These are phyloP conservation scores for Combretum micranthum DNA, from an alignment of 345 rosid genomes.

Conservation along the genomic window DNA sequence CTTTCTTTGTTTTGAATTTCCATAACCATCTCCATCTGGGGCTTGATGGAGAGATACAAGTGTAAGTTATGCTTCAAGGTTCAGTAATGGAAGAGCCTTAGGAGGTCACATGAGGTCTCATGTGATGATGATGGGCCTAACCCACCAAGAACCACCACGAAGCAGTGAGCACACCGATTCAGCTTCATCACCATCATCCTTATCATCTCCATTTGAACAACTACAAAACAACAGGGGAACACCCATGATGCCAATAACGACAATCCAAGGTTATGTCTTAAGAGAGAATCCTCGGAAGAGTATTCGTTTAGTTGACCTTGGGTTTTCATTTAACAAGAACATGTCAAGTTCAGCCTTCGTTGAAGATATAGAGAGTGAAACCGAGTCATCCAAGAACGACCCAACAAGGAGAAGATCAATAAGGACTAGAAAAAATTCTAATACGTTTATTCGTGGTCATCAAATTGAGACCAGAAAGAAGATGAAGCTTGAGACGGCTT, in stretches of 20 bases:
- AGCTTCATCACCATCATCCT: constrained; percentile 16
- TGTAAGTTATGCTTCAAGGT: constrained; percentile 25
- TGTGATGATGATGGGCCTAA: constrained; percentile 11
- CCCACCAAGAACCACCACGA: constrained; percentile 11
- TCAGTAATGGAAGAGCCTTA: constrained; percentile 25
- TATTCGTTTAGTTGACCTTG: constrained; percentile 44
- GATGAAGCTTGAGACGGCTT: constrained; percentile 8
- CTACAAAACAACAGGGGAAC: too few relatives aligned
- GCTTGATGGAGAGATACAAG: constrained; percentile 9
- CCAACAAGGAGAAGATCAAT: constrained; percentile 57
- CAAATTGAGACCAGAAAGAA: too few relatives aligned
- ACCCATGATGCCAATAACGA: constrained; percentile 9
- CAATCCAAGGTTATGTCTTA: constrained; percentile 28
- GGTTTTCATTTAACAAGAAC: constrained; percentile 24
- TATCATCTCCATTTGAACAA: constrained; percentile 13
- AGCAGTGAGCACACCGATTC: background rate
- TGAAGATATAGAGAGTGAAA: constrained; percentile 62
- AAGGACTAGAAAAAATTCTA: constrained; percentile 30
- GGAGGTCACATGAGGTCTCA: constrained; percentile 38
- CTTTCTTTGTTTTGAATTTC: constrained; percentile 7
- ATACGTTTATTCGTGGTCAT: background rate
- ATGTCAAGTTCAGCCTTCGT: constrained; percentile 33
- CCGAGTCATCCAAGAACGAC: constrained; percentile 55
- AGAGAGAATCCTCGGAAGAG: constrained; percentile 45
- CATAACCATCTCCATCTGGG: background rate